Conservation (phyloP, 2,329 filamentous ascomycete genomes). For the Bipolaris sorokiniana region DNA sequence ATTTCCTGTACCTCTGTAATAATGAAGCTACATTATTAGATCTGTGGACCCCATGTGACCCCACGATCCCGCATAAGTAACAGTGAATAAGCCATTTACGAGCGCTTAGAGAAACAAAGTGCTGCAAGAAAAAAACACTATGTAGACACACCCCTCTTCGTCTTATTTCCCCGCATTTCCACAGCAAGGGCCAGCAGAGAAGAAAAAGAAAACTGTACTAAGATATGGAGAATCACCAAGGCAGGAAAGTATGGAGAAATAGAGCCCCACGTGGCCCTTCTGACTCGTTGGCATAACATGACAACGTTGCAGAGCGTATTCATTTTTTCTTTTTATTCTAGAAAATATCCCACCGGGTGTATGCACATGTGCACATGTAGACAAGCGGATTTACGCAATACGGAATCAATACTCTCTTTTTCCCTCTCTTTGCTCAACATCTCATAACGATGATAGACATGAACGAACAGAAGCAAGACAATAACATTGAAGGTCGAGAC, state of each 20-base stretch:
- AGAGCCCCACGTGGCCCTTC: not conserved
- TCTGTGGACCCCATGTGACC: not conserved
- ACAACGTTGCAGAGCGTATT: not conserved
- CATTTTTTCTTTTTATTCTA: too few species aligned
- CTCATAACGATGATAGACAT: too few species aligned
- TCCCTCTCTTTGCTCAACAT: too few species aligned
- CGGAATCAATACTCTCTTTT: too few species aligned
- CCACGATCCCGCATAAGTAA: not conserved
- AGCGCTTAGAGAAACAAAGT: too few species aligned
- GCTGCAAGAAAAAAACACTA: too few species aligned
- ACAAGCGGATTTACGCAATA: not conserved
- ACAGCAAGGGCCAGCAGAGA: too few species aligned
- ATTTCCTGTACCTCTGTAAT: not conserved
- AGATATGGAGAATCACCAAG: not conserved
- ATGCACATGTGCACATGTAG: not conserved
- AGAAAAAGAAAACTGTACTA: not conserved
- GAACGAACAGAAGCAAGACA: too few species aligned
- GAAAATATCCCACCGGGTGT: conserved; percentile 2
- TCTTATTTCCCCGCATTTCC: not conserved
- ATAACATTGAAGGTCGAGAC: too few species aligned
- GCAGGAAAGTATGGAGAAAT: not conserved
- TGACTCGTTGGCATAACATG: not conserved
- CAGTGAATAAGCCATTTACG: too few species aligned
- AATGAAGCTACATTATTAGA: not conserved
- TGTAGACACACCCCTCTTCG: too few species aligned